Percentiles rank a stretch among this genome's conserved stretches.
These are phyloP conservation scores for Blastobotrys aristatus DNA, from an alignment of 1,139 yeast genomes.

Conservation along the genomic window DNA sequence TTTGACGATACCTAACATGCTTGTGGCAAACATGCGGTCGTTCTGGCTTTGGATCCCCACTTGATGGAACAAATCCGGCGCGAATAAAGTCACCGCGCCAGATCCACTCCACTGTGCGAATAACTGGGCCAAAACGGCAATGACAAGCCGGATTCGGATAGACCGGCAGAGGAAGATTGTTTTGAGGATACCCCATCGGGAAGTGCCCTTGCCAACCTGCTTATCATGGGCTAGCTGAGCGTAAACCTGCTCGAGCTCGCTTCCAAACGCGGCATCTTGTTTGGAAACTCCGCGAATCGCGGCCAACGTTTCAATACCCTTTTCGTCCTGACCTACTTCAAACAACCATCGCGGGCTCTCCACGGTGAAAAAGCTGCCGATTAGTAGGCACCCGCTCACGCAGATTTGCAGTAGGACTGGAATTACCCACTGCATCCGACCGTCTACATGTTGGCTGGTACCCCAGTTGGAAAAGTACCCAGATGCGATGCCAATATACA, in stretches of 20 bases:
- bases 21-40: slow-evolving; percentile 39
- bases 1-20: slow-evolving; percentile 49
- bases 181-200: background rate
- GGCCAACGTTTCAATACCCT: slow-evolving; percentile 40
- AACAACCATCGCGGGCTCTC: slow-evolving; percentile 50
- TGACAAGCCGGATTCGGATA: slow-evolving; percentile 37
- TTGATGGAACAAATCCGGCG: slow-evolving; percentile 45
- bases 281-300: slow-evolving; percentile 37
- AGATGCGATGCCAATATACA: slow-evolving; percentile 50
- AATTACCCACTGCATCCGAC: slow-evolving; percentile 35
- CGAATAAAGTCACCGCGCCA: slow-evolving; percentile 56
- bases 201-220: background rate
- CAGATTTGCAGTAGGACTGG: slow-evolving; percentile 37
- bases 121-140: slow-evolving; percentile 44
- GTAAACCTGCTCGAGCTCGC: slow-evolving; percentile 8
- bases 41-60: slow-evolving; percentile 40
- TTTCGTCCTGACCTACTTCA: slow-evolving; percentile 34
- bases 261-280: slow-evolving; percentile 4
- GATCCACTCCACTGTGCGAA: slow-evolving; percentile 64
- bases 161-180: slow-evolving; percentile 18
- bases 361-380: slow-evolving; percentile 39
- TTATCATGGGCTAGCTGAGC: slow-evolving; percentile 9
- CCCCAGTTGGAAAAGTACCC: slow-evolving; percentile 48
- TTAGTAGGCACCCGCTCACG: slow-evolving; percentile 43
- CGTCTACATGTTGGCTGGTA: slow-evolving; percentile 36